Evolutionary conservation across 352 stramenopile species (phyloP), one percentile per base, ranked within the genome.

Genomic region (Pythium graminicola): DNA sequence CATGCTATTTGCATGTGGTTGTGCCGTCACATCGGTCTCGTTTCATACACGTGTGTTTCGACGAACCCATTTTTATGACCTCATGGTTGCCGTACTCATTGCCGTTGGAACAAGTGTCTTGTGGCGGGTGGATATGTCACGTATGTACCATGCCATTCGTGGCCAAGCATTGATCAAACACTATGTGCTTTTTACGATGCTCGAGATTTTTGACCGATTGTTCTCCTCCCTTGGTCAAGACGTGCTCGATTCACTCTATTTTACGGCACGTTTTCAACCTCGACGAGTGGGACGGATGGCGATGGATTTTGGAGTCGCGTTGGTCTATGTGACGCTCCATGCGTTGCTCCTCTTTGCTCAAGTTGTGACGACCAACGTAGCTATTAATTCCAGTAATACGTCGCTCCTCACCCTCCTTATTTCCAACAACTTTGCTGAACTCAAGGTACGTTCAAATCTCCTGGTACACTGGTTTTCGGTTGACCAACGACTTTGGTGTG

Each of bases 361-460:
- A 65, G 85, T 99, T 44, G 93, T 97, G 39, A 99, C 95, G 13
- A 79, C 99, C 54, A 98, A 97, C 57, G 95, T 99, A n/a, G 93
- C 93, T 8, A 92, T 98, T 57, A 97, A 98, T 67, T 95, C 81
- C 49, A 91, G 89, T 65, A 94, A 98, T 60, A 88, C 95, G 59
- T 95, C 90, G 41, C 64, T 98, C 40, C 65, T 98, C 10, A 97
- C 94, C 17, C 68, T 98, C 2, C 73, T 98, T n/a, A 89, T 95
- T 50, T 95, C 79, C n/a, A 98, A 98, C 66, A 99, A 99, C 68
- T 99, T 99, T 81, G 89, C 94, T 0, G 96, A 99, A 72, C 96
- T 99, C 67, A 99, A 99, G 77, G 76, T 78, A 9, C 8, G 8
- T 14, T 9, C 31, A 14, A 36, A 36, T 36, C 14, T 36, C 31